Evolutionary conservation across 257 asterid genomes (phyloP), one percentile per base, ranked within the genome.

Genomic region (Solanum stenotomum): DNA sequence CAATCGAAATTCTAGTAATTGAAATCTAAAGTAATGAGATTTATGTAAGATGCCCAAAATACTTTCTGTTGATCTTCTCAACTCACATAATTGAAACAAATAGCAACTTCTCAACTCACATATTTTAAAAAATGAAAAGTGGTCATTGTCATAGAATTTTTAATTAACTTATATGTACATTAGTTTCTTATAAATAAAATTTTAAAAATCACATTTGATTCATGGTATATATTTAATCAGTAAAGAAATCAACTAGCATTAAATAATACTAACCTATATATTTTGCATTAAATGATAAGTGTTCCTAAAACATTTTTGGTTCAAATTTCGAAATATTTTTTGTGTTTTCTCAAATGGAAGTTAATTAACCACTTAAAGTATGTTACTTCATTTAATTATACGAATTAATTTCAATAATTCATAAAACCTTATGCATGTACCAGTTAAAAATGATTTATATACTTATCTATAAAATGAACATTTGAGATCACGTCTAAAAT

Each of bases 371-470:
- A 56, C 4, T 56, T 56, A 56, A 56, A 56, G 8, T 56, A 56
- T 56, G n/a, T 2, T 16, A 56, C 65, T 56, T 56, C n/a, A 56
- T 56, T 18, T 56, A 49, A 49, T 49, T 49, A 49, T 52, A 52
- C 1, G 4, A 52, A 59, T 20, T 59, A 8, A 5, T 59, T 5
- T 20, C 27, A 59, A 59, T 59, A 20, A 59, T 1, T 8, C 25
- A 0, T 59, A 20, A 20, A 20, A 59, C 0, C 11, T 1, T 9
- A 23, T 52, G 63, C 63, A 0, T 52, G 8, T 52, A 52, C 0
- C 4, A 52, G 1, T 52, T 52, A 52, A 16, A 2, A 0, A 49
- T 3, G 1, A 16, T 16, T 52, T 52, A 5, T 52, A 15, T 52
- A 52, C 5, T 23, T 61, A 61, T 61, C 14, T 61, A 23, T 2